Conservation (phyloP, 2,329 filamentous ascomycete species). For the Botrytis tulipae region DNA sequence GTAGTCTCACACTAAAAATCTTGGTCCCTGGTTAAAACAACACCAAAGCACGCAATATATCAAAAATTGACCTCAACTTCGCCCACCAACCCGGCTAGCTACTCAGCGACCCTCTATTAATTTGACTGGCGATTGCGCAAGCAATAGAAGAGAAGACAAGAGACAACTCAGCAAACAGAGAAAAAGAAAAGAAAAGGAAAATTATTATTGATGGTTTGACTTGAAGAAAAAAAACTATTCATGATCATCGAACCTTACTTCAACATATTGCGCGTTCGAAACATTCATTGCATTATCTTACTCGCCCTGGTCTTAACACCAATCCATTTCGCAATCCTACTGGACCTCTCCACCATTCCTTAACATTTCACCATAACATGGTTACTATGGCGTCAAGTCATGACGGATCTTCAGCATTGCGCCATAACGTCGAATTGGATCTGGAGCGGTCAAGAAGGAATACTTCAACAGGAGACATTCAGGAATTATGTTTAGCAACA, state of each 20-base stretch:
- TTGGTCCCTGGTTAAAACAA: background rate
- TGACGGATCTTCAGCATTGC: conserved; percentile 29
- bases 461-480: conserved; percentile 22
- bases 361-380: conserved; percentile 20
- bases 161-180: background rate
- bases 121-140: background rate
- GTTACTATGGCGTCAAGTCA: conserved; percentile 31
- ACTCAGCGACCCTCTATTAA: background rate
- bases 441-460: conserved; percentile 22
- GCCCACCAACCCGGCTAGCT: background rate
- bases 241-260: background rate
- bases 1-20: background rate
- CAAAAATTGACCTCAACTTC: background rate
- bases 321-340: background rate
- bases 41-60: background rate
- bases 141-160: background rate
- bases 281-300: background rate
- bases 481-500: conserved; percentile 18
- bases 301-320: background rate
- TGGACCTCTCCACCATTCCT: background rate
- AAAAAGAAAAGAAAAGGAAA: background rate
- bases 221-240: background rate
- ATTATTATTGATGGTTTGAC: background rate
- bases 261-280: background rate
- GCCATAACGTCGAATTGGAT: conserved; percentile 34